Percentiles rank a stretch among this genome's conserved stretches.
Evolutionary conservation across 495 filamentous ascomycete genomes (phyloP).

Genomic region (Neurospora sp.): DNA sequence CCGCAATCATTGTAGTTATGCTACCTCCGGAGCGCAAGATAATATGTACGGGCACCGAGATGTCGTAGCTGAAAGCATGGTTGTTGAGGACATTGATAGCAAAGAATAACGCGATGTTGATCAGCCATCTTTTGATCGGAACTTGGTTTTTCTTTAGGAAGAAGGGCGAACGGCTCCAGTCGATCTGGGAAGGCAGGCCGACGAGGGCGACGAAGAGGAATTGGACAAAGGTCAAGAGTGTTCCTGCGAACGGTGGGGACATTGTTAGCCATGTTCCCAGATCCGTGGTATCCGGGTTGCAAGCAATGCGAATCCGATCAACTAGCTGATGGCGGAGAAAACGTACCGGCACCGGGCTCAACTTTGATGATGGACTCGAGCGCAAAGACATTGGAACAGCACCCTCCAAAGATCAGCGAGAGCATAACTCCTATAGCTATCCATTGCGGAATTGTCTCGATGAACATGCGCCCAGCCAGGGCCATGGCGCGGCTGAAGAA

Average conservation of each 20-base stretch:
- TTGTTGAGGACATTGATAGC: conserved; percentile 92
- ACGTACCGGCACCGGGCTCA: conserved; percentile 52
- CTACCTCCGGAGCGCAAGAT: conserved; percentile 91
- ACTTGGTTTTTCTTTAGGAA: conserved; percentile 71
- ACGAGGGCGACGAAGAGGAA: conserved; percentile 78
- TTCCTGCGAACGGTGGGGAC: conserved; percentile 39
- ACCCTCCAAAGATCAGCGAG: conserved; percentile 91
- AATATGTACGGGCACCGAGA: conserved; percentile 94
- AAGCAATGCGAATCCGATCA: background rate
- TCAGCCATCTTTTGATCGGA: conserved; percentile 72
- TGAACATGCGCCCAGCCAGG: conserved; percentile 43
- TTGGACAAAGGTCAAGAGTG: conserved; percentile 88
- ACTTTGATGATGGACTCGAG: conserved; percentile 92
- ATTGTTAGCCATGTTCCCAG: background rate
- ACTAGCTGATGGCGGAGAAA: background rate
- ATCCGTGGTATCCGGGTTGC: background rate
- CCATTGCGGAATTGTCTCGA: conserved; percentile 58
- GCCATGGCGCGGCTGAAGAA: conserved; percentile 45
- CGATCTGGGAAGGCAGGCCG: conserved; percentile 62
- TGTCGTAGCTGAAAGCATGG: conserved; percentile 92
- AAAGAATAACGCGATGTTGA: conserved; percentile 88
- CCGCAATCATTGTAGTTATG: conserved; percentile 84
- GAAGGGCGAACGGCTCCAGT: conserved; percentile 46
- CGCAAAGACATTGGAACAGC: conserved; percentile 96
- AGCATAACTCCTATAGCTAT: conserved; percentile 61